These are phyloP conservation scores for Trichoderma simmonsii DNA, from an alignment of 2,329 filamentous ascomycete genomes.

Conservation along the genomic window DNA sequence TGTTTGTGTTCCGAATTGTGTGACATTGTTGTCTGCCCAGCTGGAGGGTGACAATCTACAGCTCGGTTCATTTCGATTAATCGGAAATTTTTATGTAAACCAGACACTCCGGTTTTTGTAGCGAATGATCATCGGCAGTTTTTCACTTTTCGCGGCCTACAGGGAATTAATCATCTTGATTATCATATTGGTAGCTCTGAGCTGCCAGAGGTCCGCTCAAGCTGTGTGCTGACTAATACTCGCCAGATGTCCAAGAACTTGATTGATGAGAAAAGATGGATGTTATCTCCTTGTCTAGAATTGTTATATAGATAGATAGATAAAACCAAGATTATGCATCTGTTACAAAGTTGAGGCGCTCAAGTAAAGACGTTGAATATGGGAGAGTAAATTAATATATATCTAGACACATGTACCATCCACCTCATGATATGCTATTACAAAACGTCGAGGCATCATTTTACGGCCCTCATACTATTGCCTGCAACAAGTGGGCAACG, in stretches of 20 bases:
- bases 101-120: too few relatives aligned
- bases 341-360: not conserved
- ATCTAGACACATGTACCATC: not conserved
- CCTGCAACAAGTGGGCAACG: not conserved
- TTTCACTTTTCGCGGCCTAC: not conserved
- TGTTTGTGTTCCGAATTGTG: too few relatives aligned
- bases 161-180: not conserved
- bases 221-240: not conserved
- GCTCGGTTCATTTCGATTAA: too few relatives aligned
- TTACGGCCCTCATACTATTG: not conserved
- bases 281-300: too few relatives aligned
- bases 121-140: too few relatives aligned
- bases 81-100: too few relatives aligned
- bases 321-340: too few relatives aligned
- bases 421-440: not conserved
- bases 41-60: slow-evolving; percentile 88
- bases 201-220: not conserved
- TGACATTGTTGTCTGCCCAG: too few relatives aligned
- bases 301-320: too few relatives aligned
- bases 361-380: not conserved
- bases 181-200: not conserved
- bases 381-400: slow-evolving; percentile 4
- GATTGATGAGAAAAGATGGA: not conserved
- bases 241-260: not conserved
- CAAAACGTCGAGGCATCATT: not conserved